These are phyloP conservation scores for Wallacemonas rigidus DNA, from an alignment of 208 protist genomes.

Conservation along the genomic window DNA sequence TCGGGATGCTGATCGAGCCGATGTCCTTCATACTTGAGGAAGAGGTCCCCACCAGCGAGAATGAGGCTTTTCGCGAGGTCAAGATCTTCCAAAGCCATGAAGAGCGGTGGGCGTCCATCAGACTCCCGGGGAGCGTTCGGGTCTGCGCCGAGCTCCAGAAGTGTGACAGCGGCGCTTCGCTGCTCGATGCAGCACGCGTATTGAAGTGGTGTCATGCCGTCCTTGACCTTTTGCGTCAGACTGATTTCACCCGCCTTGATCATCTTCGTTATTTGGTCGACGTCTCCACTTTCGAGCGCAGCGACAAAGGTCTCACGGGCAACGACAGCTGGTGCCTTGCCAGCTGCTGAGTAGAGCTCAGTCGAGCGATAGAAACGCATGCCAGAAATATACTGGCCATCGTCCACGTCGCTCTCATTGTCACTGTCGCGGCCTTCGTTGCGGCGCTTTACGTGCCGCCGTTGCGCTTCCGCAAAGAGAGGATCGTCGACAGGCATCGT, in stretches of 20 bases:
- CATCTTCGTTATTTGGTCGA: conserved; percentile 41
- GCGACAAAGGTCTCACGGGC: conserved; percentile 64
- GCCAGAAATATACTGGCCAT: conserved; percentile 65
- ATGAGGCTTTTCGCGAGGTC: conserved; percentile 69
- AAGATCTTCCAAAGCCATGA: conserved; percentile 84
- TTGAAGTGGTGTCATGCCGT: conserved; percentile 87
- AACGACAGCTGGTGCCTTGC: conserved; percentile 52
- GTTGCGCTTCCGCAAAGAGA: conserved; percentile 38
- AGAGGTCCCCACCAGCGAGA: conserved; percentile 71
- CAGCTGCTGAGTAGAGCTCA: conserved; percentile 64
- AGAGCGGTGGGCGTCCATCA: conserved; percentile 79
- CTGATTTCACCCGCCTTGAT: conserved; percentile 56
- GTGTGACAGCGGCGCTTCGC: conserved; percentile 42
- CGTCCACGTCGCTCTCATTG: conserved; percentile 86
- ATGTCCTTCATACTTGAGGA: conserved; percentile 68
- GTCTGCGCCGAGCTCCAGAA: conserved; percentile 81
- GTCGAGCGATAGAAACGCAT: conserved; percentile 80
- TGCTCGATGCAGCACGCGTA: conserved; percentile 71
- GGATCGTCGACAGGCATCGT: conserved; percentile 55
- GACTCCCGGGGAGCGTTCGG: conserved; percentile 57
- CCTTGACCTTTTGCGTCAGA: conserved; percentile 43
- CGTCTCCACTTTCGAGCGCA: conserved; percentile 61
- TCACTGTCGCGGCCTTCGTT: conserved; percentile 75
- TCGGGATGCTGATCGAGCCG: conserved; percentile 79
- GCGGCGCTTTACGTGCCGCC: conserved; percentile 60